These are phyloP conservation scores for Ilex asprella DNA, from an alignment of 257 asterid genomes.

Conservation along the genomic window DNA sequence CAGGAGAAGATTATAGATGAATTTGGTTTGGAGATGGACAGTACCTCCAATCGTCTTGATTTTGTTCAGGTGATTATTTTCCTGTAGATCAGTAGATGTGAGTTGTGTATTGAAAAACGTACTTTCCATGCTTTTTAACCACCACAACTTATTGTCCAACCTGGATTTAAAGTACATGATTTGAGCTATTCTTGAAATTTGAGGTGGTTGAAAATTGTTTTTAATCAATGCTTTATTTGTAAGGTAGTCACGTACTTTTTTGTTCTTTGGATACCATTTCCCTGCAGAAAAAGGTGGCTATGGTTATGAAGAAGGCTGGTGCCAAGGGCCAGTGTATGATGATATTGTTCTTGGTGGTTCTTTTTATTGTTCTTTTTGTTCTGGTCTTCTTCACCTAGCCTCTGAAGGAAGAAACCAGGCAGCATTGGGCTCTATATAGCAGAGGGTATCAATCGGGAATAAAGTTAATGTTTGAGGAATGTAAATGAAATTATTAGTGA, in stretches of 20 bases:
- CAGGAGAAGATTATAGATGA: slow-evolving; percentile 89
- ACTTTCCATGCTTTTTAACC: neutral
- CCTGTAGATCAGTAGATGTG: neutral
- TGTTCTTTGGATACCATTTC: neutral
- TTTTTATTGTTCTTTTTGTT: slow-evolving; percentile 78
- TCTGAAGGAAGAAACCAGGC: neutral
- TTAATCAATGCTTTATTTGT: neutral
- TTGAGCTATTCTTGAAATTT: neutral
- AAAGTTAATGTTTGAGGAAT: neutral
- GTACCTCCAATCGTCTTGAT: slow-evolving; percentile 93
- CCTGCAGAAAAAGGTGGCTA: slow-evolving; percentile 80
- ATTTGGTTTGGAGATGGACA: slow-evolving; percentile 86
- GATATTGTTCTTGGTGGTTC: slow-evolving; percentile 62
- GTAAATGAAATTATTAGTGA: neutral
- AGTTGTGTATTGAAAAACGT: neutral
- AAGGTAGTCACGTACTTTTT: slow-evolving; percentile 2
- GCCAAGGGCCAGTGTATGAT: slow-evolving; percentile 92
- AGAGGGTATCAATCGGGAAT: neutral
- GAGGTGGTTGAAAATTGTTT: neutral
- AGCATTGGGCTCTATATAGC: neutral
- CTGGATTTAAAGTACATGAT: neutral
- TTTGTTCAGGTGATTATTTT: slow-evolving; percentile 73
- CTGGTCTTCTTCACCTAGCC: slow-evolving; percentile 72
- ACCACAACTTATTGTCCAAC: neutral
- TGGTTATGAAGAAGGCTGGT: slow-evolving; percentile 96